Evolutionary conservation across 2,329 filamentous ascomycete genomes (phyloP).

Genomic region (Alternaria dauci): DNA sequence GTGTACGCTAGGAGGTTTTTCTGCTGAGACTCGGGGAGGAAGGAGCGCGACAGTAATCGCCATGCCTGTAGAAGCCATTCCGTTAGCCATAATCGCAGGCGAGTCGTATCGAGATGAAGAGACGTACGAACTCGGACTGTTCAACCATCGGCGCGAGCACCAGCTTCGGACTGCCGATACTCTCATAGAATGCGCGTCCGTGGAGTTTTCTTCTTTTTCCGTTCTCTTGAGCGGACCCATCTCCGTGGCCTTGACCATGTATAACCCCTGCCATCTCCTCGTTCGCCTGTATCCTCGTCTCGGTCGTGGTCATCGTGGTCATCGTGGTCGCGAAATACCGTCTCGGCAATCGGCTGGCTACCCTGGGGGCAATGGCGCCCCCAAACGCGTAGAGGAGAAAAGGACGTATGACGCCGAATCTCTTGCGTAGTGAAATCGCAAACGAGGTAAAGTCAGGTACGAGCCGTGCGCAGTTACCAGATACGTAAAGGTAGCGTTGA

Average conservation of each 20-base stretch:
- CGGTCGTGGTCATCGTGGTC: constrained; percentile 21
- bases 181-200: constrained; percentile 92
- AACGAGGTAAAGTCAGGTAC: not conserved
- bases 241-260: not conserved
- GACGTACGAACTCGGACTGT: constrained; percentile 91
- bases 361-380: constrained; percentile 32
- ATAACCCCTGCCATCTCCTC: constrained; percentile 1
- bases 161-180: constrained; percentile 88
- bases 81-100: constrained; percentile 15
- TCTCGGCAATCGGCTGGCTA: constrained; percentile 9
- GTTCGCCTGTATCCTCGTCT: constrained; percentile 14
- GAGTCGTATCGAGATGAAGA: constrained; percentile 6
- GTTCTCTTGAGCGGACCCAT: constrained; percentile 18
- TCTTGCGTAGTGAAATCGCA: not conserved
- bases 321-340: constrained; percentile 29
- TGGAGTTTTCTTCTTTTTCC: constrained; percentile 67
- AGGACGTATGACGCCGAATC: constrained; percentile 31
- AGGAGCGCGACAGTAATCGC: constrained; percentile 95
- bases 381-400: constrained; percentile 25
- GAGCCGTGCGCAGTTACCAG: not conserved
- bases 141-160: constrained; percentile 98
- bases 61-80: constrained; percentile 72
- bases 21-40: constrained; percentile 69
- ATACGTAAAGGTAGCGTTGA: not conserved
- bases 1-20: constrained; percentile 82